A percentile compares a stretch with the other conserved stretches of the same genome.
These are phyloP conservation scores for Blumeriella jaapii DNA, from an alignment of 2,329 filamentous ascomycete species.

Conservation along the genomic window DNA sequence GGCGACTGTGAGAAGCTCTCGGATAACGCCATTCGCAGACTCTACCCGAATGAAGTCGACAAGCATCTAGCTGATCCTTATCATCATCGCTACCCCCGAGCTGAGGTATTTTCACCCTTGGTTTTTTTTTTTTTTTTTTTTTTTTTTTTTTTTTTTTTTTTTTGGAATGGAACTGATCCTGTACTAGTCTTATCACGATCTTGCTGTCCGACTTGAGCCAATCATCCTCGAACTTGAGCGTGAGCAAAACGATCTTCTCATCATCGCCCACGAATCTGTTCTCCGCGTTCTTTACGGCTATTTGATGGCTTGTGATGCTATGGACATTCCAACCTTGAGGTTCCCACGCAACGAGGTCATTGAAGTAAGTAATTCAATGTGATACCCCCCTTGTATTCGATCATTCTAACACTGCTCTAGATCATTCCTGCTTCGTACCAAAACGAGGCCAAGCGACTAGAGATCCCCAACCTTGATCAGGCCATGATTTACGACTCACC, in stretches of 20 bases:
- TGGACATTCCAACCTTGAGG: slow-evolving; percentile 82
- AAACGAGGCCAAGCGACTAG: slow-evolving; percentile 85
- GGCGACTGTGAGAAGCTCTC: slow-evolving; percentile 92
- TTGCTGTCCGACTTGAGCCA: slow-evolving; percentile 93
- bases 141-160: too few relatives aligned
- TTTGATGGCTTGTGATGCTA: slow-evolving; percentile 94
- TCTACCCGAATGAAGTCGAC: slow-evolving; percentile 81
- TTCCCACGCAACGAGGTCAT: slow-evolving; percentile 97
- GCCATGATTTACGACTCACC: slow-evolving; percentile 66
- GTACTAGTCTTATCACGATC: slow-evolving; percentile 82
- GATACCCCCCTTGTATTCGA: neutral
- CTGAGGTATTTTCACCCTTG: slow-evolving; percentile 52
- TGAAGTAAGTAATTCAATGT: slow-evolving; percentile 47
- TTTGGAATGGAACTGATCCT: too few relatives aligned
- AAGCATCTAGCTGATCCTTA: slow-evolving; percentile 95
- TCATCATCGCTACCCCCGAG: slow-evolving; percentile 89
- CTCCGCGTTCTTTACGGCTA: slow-evolving; percentile 94
- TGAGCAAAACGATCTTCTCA: slow-evolving; percentile 93
- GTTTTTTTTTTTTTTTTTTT: too few relatives aligned
- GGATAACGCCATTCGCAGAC: slow-evolving; percentile 64
- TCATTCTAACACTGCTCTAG: slow-evolving; percentile 22
- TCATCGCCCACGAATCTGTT: slow-evolving; percentile 97
- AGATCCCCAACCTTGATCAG: slow-evolving; percentile 56
- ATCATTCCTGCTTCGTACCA: slow-evolving; percentile 97
- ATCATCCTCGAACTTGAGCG: slow-evolving; percentile 96